These are phyloP conservation scores for Phytophthora sansomeana DNA, from an alignment of 352 stramenopile genomes.

Conservation along the genomic window DNA sequence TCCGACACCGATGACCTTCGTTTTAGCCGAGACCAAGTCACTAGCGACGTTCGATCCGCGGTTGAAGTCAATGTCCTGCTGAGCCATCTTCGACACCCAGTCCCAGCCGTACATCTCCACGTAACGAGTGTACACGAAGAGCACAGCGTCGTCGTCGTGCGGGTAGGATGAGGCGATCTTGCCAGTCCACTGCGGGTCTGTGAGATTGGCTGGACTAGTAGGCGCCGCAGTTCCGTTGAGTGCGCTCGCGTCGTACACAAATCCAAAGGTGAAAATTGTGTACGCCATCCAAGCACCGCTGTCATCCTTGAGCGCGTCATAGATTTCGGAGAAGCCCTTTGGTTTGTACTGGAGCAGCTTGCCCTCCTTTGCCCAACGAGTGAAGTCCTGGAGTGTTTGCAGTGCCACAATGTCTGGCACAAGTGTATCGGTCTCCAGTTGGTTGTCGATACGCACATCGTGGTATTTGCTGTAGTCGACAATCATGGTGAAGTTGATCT, in stretches of 20 bases:
- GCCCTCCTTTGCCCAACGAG: constrained; percentile 43
- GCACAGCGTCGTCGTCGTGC: not conserved
- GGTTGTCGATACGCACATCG: constrained; percentile 68
- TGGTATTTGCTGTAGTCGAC: constrained; percentile 72
- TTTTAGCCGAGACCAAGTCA: constrained; percentile 37
- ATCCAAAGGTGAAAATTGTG: no score
- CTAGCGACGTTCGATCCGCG: constrained; percentile 41
- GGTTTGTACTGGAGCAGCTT: constrained; percentile 60
- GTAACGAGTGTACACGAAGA: constrained; percentile 60
- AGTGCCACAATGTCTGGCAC: constrained; percentile 52
- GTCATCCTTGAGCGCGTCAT: constrained; percentile 12
- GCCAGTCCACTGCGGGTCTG: constrained; percentile 40
- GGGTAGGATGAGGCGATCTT: constrained; percentile 32
- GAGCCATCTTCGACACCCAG: constrained; percentile 47
- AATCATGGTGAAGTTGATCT: constrained; percentile 69
- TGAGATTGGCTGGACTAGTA: constrained; percentile 38
- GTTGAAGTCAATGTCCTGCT: constrained; percentile 46
- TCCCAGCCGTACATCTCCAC: constrained; percentile 65
- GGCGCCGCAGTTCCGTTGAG: constrained; percentile 7
- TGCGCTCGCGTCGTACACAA: no score
- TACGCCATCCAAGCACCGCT: no score
- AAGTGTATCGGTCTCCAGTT: constrained; percentile 52
- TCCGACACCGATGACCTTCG: constrained; percentile 42
- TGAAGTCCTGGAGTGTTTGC: constrained; percentile 61
- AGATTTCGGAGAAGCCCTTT: constrained; percentile 55